Base-by-base conservation (phyloP, 495 filamentous ascomycete genomes). In the Daldinia concentrica region DNA sequence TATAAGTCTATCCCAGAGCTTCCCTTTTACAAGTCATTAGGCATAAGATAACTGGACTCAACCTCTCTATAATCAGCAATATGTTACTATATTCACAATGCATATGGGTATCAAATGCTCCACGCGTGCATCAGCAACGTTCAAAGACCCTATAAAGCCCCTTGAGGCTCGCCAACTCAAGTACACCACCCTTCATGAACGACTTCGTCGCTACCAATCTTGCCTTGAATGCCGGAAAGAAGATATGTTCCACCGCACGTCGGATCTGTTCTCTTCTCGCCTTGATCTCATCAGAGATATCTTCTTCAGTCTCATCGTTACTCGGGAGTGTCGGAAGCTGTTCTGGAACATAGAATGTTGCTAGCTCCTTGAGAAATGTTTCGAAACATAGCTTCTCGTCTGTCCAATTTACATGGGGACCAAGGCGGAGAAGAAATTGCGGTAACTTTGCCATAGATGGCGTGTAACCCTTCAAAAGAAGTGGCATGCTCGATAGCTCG, bases 131-230 rank as follows among this genome's bases (percentile, higher is more conserved):
- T 89, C 79, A 98, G 80, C 94, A 98, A 55, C 96, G 86, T 81
- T 99, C 96, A 83, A 99, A 99, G n/a, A 98, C 94, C 45, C 92
- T 84, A 79, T 99, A 99, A 57, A 99, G 77, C 4, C 96, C 94
- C 79, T 97, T 98, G 63, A 98, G 80, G 83, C 97, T 92, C 0
- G 96, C 96, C 27, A 97, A 89, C 81, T 99, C 95, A 15, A 96
- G 84, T 30, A 97, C 88, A 19, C 90, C 92, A 1, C 78, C 81
- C 62, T 87, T 86, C 78, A 98, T 86, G 72, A 98, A 79, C 22
- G 86, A 84, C 65, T 87, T 91, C 45, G 95, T 97, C 27, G 94
- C 94, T 66, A 98, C 90, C 37, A 99, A 78, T 59, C 94, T 84
- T 6, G 90, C 86, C 78, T 92, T 91, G 68, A 97, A 89, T 3